phyloP scores from a whole-genome alignment of 768 basidiomycete species.

The Lactarius pseudohatsudake region DNA sequence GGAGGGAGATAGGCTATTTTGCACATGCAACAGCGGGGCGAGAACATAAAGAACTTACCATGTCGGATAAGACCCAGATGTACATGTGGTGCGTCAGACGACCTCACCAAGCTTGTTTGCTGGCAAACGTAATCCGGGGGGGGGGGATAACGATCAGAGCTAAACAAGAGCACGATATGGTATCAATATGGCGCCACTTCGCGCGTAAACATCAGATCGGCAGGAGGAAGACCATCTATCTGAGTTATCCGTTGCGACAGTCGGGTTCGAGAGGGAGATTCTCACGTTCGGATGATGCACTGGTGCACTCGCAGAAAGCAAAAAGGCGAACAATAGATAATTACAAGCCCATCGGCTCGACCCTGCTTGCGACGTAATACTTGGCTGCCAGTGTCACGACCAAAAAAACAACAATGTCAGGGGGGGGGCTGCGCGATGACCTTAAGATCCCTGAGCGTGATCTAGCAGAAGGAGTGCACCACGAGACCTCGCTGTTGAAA shows the following conservation, averaged over 20 bases:
- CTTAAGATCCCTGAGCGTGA: not conserved
- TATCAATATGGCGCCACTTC: not conserved
- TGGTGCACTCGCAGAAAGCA: not conserved
- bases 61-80: not conserved
- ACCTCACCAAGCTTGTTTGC: not conserved
- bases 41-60: not conserved
- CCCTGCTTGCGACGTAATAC: not conserved
- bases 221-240: not conserved
- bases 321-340: not conserved
- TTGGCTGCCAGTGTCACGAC: not conserved
- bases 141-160: not conserved
- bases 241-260: not conserved
- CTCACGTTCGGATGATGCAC: not conserved
- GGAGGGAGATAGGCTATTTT: not conserved
- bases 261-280: not conserved
- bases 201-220: not conserved
- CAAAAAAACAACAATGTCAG: not conserved
- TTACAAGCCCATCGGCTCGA: not conserved
- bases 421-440: not conserved
- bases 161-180: not conserved
- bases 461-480: not conserved
- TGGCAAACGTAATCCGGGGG: not conserved
- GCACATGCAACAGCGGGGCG: not conserved
- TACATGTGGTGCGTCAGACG: not conserved
- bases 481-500: not conserved